phyloP scores from a whole-genome alignment of 2,329 filamentous ascomycete species.

The Chrysoporthe austroafricana region DNA sequence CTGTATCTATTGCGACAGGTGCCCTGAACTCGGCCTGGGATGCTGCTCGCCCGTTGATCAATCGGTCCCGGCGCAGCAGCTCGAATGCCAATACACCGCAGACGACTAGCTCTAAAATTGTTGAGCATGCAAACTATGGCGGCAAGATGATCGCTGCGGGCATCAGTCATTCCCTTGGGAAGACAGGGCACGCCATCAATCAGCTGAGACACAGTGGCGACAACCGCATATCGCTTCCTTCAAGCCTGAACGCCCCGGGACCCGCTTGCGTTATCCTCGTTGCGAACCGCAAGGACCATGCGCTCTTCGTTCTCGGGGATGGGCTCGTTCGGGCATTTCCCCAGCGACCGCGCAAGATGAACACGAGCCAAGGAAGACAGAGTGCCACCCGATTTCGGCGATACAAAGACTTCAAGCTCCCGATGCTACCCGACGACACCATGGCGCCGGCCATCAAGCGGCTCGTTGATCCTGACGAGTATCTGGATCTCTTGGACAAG shows the following conservation, averaged over 20 bases:
- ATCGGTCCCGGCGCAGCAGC: constrained; percentile 57
- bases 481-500: constrained; percentile 56
- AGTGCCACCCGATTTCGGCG: constrained; percentile 59
- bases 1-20: constrained; percentile 72
- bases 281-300: constrained; percentile 62
- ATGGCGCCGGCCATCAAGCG: constrained; percentile 61
- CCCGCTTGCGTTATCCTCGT: constrained; percentile 69
- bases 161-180: constrained; percentile 74
- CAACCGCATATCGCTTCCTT: constrained; percentile 72
- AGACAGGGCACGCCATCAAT: constrained; percentile 70
- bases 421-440: constrained; percentile 61
- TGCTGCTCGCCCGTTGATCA: constrained; percentile 65
- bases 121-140: constrained; percentile 69
- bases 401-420: constrained; percentile 70
- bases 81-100: constrained; percentile 42
- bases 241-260: constrained; percentile 55
- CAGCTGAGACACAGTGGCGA: constrained; percentile 76
- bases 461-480: constrained; percentile 60
- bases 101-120: constrained; percentile 50
- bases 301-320: constrained; percentile 66
- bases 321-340: constrained; percentile 70
- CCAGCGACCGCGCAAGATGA: constrained; percentile 58
- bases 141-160: constrained; percentile 73
- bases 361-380: constrained; percentile 57
- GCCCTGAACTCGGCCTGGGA: constrained; percentile 72